These are phyloP conservation scores for Tetracladium setigerum DNA, from an alignment of 495 filamentous ascomycete genomes.

Conservation along the genomic window DNA sequence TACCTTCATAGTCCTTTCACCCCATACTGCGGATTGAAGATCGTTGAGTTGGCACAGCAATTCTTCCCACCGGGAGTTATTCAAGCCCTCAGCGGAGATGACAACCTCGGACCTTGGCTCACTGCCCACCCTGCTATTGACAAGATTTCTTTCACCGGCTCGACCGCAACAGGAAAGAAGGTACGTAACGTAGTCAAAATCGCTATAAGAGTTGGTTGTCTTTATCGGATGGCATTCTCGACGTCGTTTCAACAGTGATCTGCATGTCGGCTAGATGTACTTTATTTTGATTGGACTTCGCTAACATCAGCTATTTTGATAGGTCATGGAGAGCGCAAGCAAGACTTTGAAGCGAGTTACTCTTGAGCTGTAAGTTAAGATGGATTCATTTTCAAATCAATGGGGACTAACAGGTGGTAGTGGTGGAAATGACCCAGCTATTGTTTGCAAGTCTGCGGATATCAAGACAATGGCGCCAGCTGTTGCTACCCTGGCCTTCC, in stretches of 20 bases:
- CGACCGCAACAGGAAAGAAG: constrained; percentile 44
- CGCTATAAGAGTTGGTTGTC: too few species aligned
- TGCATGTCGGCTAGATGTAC: too few species aligned
- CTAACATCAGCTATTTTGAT: too few species aligned
- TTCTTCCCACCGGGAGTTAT: constrained; percentile 53
- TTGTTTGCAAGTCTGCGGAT: constrained; percentile 48
- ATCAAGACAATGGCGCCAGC: not conserved
- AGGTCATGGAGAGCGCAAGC: constrained; percentile 40
- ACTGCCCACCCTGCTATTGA: constrained; percentile 43
- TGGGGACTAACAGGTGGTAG: not conserved
- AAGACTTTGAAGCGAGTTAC: constrained; percentile 49
- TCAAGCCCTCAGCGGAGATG: constrained; percentile 48
- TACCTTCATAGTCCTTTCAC: constrained; percentile 32
- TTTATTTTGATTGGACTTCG: too few species aligned
- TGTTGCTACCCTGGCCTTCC: constrained; percentile 39
- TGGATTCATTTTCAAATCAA: not conserved
- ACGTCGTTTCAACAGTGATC: too few species aligned
- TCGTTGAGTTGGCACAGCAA: constrained; percentile 43
- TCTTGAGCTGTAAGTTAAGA: constrained; percentile 30
- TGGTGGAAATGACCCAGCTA: constrained; percentile 50
- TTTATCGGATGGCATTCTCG: too few species aligned
- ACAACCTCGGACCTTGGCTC: constrained; percentile 43
- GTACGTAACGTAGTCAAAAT: too few species aligned
- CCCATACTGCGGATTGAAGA: constrained; percentile 48
- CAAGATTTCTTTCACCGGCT: constrained; percentile 56